Conservation (phyloP, 768 basidiomycete species). For the Cystofilobasidium macerans region DNA sequence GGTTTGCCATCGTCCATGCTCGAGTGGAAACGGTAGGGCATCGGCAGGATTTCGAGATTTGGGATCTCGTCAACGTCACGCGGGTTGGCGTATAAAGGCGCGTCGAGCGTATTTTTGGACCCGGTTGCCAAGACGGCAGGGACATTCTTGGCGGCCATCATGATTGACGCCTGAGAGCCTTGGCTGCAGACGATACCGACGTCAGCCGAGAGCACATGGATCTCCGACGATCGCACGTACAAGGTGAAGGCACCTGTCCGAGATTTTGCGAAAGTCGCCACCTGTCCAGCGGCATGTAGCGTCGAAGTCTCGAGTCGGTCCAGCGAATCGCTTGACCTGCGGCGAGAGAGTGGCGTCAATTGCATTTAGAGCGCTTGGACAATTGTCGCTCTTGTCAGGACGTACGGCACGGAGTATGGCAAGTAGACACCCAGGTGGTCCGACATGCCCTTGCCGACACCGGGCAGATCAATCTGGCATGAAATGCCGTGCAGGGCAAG, state of each 20-base stretch:
- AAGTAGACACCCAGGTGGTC: slow-evolving; percentile 51
- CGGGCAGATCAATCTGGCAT: slow-evolving; percentile 53
- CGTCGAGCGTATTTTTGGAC: neutral
- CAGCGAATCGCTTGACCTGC: no score
- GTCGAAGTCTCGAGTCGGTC: slow-evolving; percentile 23
- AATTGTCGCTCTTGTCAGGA: no score
- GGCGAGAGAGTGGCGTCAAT: no score
- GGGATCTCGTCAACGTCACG: slow-evolving; percentile 18
- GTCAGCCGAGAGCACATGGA: no score
- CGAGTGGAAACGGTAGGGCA: slow-evolving; percentile 22
- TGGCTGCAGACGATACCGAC: no score
- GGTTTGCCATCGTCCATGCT: slow-evolving; percentile 24
- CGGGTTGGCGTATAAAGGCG: slow-evolving; percentile 14
- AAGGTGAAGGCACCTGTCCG: slow-evolving; percentile 24
- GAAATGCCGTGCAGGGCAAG: slow-evolving; percentile 49
- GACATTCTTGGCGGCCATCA: slow-evolving; percentile 17
- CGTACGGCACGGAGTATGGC: slow-evolving; percentile 25
- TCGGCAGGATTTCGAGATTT: slow-evolving; percentile 24
- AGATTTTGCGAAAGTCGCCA: slow-evolving; percentile 14
- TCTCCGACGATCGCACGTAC: no score
- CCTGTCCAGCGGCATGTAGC: slow-evolving; percentile 17
- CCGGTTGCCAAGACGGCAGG: slow-evolving; percentile 1
- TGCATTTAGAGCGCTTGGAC: no score
- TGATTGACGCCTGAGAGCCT: slow-evolving; percentile 23
- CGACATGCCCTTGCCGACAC: slow-evolving; percentile 60